Evolutionary conservation across 352 stramenopile species (phyloP), one percentile per base, ranked within the genome.

Genomic region (Globisporangium abappressorium): DNA sequence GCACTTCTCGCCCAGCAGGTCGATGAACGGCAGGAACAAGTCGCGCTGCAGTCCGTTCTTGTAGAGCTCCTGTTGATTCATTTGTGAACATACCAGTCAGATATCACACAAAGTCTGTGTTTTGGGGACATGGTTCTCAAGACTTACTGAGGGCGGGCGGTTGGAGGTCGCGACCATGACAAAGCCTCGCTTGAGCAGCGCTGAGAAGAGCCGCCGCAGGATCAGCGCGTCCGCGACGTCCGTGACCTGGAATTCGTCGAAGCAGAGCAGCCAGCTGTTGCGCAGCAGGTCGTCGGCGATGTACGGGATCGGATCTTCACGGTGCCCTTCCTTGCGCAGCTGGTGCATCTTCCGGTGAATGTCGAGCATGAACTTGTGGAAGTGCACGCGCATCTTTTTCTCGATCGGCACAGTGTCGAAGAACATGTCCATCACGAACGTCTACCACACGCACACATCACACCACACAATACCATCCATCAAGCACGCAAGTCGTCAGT

Each of bases 241-340:
- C 5, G 94, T 99, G 38, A 98, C 92, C 81, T 99, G 96, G 67
- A 99, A 99, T 84, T 99, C 97, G 76, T 99, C 97, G 72, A 99
- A 98, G 82, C 95, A 99, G 6, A 99, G 78, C 34, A 99, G 70
- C 69, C 91, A 96, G 33, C 89, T 90, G 66, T 93, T 85, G 49
- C 79, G 34, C 34, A 97, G 76, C 8, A 99, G 66, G 61, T 98
- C 83, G 58, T 90, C 70, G 11, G 91, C 87, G 59, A 99, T 88
- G 62, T 90, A 80, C 65, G 85, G 84, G 57, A 95, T 94, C 20
- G 85, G 83, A 64, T 95, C 87, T 47, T 91, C 79, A 54, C 69
- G 84, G 58, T 91, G 80, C 11, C 95, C 84, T 69, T 93, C 62
- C 70, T 97, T 84, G 62, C 98, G 97, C 64, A 98, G 70, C 64